Evolutionary conservation across 176 grass and related monocot species (phyloP), one percentile per base, ranked within the genome.

Genomic region (Aegilops umbellulata): DNA sequence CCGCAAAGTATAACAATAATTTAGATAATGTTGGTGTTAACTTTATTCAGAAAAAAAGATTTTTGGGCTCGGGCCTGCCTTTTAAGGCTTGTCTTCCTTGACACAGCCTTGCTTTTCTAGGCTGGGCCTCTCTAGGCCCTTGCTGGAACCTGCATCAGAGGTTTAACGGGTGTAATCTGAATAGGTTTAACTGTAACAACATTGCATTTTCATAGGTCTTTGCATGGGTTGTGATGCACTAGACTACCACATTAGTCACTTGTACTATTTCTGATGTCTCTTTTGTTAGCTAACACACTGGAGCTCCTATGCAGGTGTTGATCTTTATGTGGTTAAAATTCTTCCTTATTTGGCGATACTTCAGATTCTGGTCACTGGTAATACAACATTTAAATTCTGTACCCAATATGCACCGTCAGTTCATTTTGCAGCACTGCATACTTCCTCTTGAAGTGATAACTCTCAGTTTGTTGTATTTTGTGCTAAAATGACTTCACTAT

Each of bases 291-390:
- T 78, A 79, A 42, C 14, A 66, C 55, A 46, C 19, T 65, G 25
- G 1, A 82, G 10, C 24, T 65, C 7, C 61, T 60, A 60, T 85
- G 65, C 91, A 98, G 96, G 96, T 98, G 11, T 71, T 98, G 78
- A 95, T 94, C 60, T 98, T 98, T 83, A 98, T 98, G 96, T 98
- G 96, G 96, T 84, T 98, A 65, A 98, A 95, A 84, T 98, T 98
- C 90, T 88, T 95, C 88, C 91, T 98, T 82, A 98, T 98, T 79
- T 98, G 96, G 96, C 93, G 93, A 81, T 98, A 94, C 86, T 98
- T 98, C 89, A 87, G 92, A 65, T 95, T 95, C 80, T 98, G 88
- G 86, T 98, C 96, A 86, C 82, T 98, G 93, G 96, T 98, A 95
- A 88, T 84, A 77, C 15, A 83, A 67, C 66, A 71, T 38, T 53